Conservation (phyloP, 164 flowering plant genomes). For the Annona cherimola region DNA sequence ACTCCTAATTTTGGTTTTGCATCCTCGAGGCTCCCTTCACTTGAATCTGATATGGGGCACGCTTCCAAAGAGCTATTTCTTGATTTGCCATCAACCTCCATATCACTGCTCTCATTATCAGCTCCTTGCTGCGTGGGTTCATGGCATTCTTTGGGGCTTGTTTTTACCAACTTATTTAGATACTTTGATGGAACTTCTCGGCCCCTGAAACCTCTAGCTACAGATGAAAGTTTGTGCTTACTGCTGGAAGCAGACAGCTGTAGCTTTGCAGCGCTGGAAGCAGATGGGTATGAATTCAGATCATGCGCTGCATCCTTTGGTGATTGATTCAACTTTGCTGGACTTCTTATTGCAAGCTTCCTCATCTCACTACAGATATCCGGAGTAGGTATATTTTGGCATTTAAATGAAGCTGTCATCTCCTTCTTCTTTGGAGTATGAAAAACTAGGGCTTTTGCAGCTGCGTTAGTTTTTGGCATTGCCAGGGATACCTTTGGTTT, state of each 20-base stretch:
- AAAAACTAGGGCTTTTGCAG: conserved; percentile 66
- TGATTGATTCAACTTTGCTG: conserved; percentile 28
- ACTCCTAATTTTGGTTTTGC: neutral
- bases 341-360: conserved; percentile 50
- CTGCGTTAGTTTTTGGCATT: conserved; percentile 31
- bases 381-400: conserved; percentile 34
- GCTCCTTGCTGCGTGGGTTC: conserved; percentile 12
- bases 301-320: conserved; percentile 13
- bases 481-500: conserved; percentile 29
- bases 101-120: conserved; percentile 24
- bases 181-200: conserved; percentile 12
- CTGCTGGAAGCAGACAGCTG: conserved; percentile 20
- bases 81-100: conserved; percentile 39
- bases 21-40: conserved; percentile 10
- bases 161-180: conserved; percentile 19
- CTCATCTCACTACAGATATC: conserved; percentile 52
- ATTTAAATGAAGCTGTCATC: conserved; percentile 27
- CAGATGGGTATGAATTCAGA: conserved; percentile 17
- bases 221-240: conserved; percentile 22
- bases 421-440: conserved; percentile 58
- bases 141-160: conserved; percentile 3
- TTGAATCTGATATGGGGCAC: conserved; percentile 16
- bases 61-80: conserved; percentile 22
- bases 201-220: conserved; percentile 18
- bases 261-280: conserved; percentile 25